Base-by-base conservation (phyloP, 768 basidiomycete species). In the Daedaleopsis sinensis region DNA sequence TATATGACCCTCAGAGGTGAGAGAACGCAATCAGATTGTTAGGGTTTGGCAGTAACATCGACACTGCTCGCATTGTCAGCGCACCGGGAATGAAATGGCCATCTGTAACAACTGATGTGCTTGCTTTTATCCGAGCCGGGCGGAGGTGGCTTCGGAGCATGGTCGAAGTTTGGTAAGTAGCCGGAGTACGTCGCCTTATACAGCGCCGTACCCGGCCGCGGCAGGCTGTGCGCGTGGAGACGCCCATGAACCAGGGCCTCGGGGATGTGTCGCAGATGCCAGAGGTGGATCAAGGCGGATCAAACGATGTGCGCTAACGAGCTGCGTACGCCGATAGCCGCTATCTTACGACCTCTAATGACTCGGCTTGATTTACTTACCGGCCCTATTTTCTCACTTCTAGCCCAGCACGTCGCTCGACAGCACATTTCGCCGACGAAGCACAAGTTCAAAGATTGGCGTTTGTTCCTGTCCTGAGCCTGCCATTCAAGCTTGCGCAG, bases 281-380 rank as follows among this genome's bases (percentile, higher is more conserved):
- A 55, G 55, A 47, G 56, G 61, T 24, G 43, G 58, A 62, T 62
- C 57, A 62, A 61, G 57, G 61, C 57, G 52, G 57, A 62, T 62
- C 61, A 58, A 58, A 46, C 27, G 27, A 37, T 38, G 57, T 53
- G 61, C 46, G 44, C 53, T 54, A 55, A 57, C 61, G 56, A 57
- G 56, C 57, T 62, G 55, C 61, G 61, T 53, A 53, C 23, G 51
- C 47, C 3, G 61, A 62, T 62, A 58, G 61, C 46, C 61, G 61
- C 61, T 58, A 58, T 62, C 36, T 24, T 42, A 18, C 39, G 39
- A 42, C 39, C 39, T 5, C 5, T 10, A 5, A 32, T 7, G 27
- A 32, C 27, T 32, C 27, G 27, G 27, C 27, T 32, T 32, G 27
- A 32, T 32, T 7, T 32, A 32, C 27, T 32, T 32, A 7, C 27